Evolutionary conservation across 2,329 filamentous ascomycete species (phyloP), one percentile per base, ranked within the genome.

Genomic region (Sporothrix protearum): DNA sequence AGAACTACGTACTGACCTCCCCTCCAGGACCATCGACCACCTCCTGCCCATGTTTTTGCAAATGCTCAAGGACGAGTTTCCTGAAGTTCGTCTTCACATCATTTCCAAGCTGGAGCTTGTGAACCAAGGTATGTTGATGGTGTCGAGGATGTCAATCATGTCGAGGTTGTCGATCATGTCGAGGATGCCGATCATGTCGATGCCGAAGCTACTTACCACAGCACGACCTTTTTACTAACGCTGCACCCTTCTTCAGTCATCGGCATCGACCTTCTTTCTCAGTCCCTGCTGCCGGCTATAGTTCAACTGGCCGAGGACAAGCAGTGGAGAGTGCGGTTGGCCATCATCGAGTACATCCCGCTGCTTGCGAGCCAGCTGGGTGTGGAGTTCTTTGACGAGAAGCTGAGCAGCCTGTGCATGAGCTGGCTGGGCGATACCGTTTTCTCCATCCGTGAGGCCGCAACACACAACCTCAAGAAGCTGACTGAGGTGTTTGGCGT

Each of bases 61-160:
- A 81, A 99, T 99, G 96, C 90, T 99, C 77, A 99, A 98, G 87
- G 96, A 99, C 78, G 96, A 99, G 79, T 98, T 97, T 81, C 96
- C 96, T 28, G 96, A 99, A 80, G 96, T 99, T 68, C 92, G 96
- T 74, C 89, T 99, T 73, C 97, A 99, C 83, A 99, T 99, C 81
- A 99, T 99, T 79, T 98, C 96, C n/a, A 99, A 99, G 83, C 89
- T 99, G 71, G 96, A 99, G 84, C 88, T 96, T 74, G 96, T 99
- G 75, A 99, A 99, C 83, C 93, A 97, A 83, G 92, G 92, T 94
- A 84, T 8, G 59, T 4, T n/a, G 30, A n/a, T n/a, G n/a, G n/a
- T n/a, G n/a, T n/a, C n/a, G n/a, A n/a, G n/a, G n/a, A n/a, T n/a
- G n/a, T n/a, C n/a, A n/a, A n/a, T n/a, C n/a, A n/a, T n/a, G n/a